A percentile compares a stretch with the other conserved stretches of the same genome.
Evolutionary conservation across 495 filamentous ascomycete genomes (phyloP).

Genomic region (Articulospora tetracladia): DNA sequence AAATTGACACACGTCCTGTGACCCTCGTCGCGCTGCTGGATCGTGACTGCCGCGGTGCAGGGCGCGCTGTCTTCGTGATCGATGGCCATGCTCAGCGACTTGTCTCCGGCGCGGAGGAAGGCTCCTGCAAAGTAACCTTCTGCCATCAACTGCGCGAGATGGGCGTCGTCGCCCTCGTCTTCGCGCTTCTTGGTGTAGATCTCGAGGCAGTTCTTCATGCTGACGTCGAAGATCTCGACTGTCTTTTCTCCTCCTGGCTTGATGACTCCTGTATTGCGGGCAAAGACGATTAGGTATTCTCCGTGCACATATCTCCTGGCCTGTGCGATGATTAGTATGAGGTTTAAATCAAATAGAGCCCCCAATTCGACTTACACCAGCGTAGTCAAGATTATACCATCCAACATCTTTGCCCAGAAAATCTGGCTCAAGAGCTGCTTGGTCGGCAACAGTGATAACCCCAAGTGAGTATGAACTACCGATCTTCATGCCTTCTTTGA

Average conservation of each 20-base stretch:
- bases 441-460: not conserved
- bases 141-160: not conserved
- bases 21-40: not conserved
- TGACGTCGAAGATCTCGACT: not conserved
- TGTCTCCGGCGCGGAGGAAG: not conserved
- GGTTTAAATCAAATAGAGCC: too few species aligned
- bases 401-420: not conserved
- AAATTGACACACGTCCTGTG: not conserved
- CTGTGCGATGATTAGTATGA: not conserved
- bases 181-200: not conserved
- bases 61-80: not conserved
- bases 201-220: not conserved
- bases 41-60: too few species aligned
- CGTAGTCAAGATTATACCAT: not conserved
- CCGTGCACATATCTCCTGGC: not conserved
- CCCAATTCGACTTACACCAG: not conserved
- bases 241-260: not conserved
- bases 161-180: not conserved
- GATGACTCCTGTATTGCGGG: not conserved
- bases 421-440: not conserved
- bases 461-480: not conserved
- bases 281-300: not conserved
- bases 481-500: not conserved
- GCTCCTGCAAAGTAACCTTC: not conserved
- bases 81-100: not conserved